Evolutionary conservation across 2,329 filamentous ascomycete species (phyloP), one percentile per base, ranked within the genome.

Genomic region (Sporothrix brunneoviolacea): DNA sequence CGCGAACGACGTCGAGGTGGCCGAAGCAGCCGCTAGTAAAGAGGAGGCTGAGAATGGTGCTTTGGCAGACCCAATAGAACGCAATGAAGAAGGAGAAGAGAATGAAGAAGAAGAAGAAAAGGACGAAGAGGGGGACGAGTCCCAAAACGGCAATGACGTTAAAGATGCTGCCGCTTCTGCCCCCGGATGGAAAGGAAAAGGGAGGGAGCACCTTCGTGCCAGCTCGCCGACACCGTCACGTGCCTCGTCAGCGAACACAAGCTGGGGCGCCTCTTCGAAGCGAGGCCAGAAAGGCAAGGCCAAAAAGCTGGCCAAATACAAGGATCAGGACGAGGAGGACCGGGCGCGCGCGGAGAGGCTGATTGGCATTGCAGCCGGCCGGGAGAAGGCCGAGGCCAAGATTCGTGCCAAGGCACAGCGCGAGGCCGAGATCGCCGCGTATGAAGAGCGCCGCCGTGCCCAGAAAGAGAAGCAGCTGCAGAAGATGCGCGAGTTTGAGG

Each of bases 221-320:
- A 22, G n/a, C 22, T 55, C 54, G 8, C 55, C 53, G 15, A 48
- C 56, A 8, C 50, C 53, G n/a, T 54, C 55, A 7, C 37, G 30
- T 18, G 51, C 47, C 7, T 49, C 60, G 47, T 67, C 53, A 58
- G 67, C 48, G 67, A 52, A 62, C 75, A 73, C 65, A 79, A 74
- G 62, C 66, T 24, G 28, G 2, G 50, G 19, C 4, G 18, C 33
- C 8, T 24, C 32, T 2, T 18, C 32, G 28, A 86, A 82, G 63
- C 83, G 91, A 51, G 89, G 90, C 27, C 89, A 94, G 65, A 82
- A 80, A 52, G 78, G 77, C 53, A 95, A 95, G 64, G 83, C 84
- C 38, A 95, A 94, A 72, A 95, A 93, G 66, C 83, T 88, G 2
- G 88, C 88, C 4, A 96, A 95, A 65, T 98, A 98, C 69, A 91